Percentiles rank a stretch among this genome's conserved stretches.
Conservation (phyloP, 768 basidiomycete genomes). For the Strobilomyces echinocephalus region DNA sequence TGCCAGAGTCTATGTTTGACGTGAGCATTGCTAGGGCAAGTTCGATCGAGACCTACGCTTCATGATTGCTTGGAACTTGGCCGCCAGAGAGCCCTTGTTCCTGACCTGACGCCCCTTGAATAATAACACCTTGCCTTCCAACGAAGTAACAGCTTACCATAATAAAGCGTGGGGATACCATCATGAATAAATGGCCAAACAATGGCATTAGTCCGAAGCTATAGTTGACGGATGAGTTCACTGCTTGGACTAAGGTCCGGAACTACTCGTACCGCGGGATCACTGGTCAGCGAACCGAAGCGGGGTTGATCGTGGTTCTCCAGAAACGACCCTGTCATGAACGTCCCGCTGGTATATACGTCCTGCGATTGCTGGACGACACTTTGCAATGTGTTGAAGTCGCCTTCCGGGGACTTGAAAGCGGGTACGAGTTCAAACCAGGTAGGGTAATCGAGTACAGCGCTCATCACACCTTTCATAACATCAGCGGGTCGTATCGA, state of each 20-base stretch:
- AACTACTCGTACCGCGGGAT: slow-evolving; percentile 34
- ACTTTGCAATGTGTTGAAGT: slow-evolving; percentile 29
- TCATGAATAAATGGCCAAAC: slow-evolving; percentile 48
- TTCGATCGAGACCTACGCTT: slow-evolving; percentile 35
- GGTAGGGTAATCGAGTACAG: slow-evolving; percentile 47
- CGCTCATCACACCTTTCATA: slow-evolving; percentile 36
- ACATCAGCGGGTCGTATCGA: neutral
- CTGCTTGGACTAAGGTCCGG: no score
- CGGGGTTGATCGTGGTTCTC: slow-evolving; percentile 55
- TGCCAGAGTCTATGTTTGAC: slow-evolving; percentile 51
- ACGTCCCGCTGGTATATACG: slow-evolving; percentile 37
- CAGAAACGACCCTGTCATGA: slow-evolving; percentile 44
- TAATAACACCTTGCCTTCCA: neutral
- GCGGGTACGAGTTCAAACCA: slow-evolving; percentile 42
- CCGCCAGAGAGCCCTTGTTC: slow-evolving; percentile 48
- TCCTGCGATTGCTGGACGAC: slow-evolving; percentile 30
- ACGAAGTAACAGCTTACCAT: slow-evolving; percentile 29
- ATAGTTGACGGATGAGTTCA: neutral
- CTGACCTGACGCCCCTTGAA: slow-evolving; percentile 31
- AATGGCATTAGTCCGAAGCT: slow-evolving; percentile 46
- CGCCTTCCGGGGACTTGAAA: slow-evolving; percentile 33
- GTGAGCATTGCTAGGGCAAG: slow-evolving; percentile 1
- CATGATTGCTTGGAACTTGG: slow-evolving; percentile 44
- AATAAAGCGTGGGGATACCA: slow-evolving; percentile 49
- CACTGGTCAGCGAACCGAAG: slow-evolving; percentile 39